Conservation (phyloP, 2,329 filamentous ascomycete genomes). For the Mollisiaceae sp. region DNA sequence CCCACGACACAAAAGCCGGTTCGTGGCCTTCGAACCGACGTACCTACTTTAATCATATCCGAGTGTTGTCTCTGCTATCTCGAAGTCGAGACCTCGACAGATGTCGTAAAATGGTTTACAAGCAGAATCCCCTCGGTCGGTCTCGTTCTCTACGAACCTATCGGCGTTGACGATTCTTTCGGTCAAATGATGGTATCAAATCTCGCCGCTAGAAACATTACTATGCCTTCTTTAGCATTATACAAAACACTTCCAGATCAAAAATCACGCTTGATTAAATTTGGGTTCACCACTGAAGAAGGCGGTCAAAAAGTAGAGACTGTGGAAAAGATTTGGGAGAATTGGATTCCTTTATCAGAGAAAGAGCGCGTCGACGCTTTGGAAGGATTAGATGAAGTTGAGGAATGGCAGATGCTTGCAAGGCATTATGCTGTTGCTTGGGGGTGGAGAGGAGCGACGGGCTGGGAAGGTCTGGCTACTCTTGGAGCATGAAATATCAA, state of each 20-base stretch:
- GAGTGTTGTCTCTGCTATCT: constrained; percentile 97
- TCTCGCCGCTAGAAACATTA: constrained; percentile 79
- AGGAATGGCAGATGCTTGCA: constrained; percentile 89
- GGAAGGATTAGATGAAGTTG: constrained; percentile 92
- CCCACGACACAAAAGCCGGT: constrained; percentile 39
- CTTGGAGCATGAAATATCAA: constrained; percentile 4
- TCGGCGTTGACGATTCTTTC: constrained; percentile 82
- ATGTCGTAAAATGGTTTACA: constrained; percentile 70
- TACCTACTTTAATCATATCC: constrained; percentile 86
- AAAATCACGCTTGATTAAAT: constrained; percentile 64
- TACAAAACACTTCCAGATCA: constrained; percentile 76
- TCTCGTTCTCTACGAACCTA: constrained; percentile 86
- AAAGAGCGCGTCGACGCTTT: constrained; percentile 78
- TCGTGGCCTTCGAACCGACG: constrained; percentile 54
- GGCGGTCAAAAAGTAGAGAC: constrained; percentile 60
- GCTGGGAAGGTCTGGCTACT: constrained; percentile 28
- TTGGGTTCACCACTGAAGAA: constrained; percentile 62
- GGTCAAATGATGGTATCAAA: constrained; percentile 93
- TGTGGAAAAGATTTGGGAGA: constrained; percentile 74
- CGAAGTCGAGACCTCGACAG: constrained; percentile 64
- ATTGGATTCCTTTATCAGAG: constrained; percentile 73
- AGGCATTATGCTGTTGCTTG: constrained; percentile 89
- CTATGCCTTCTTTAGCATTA: constrained; percentile 78
- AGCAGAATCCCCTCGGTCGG: constrained; percentile 54
- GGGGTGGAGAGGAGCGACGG: constrained; percentile 65